These are phyloP conservation scores for Oryza australiensis DNA, from an alignment of 176 grass and related monocot genomes.

Conservation along the genomic window DNA sequence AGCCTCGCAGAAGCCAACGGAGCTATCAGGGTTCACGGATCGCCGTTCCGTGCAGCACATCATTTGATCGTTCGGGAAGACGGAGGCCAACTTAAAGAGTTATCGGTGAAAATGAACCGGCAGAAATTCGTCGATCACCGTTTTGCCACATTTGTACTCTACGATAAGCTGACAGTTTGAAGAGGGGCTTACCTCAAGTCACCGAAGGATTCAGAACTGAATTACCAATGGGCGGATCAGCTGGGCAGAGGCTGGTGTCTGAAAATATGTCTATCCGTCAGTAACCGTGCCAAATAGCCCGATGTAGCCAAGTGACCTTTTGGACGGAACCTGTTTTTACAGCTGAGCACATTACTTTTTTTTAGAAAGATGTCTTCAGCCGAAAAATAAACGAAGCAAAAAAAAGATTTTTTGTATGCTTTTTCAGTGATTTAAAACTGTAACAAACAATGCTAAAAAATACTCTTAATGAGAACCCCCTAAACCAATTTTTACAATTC, in stretches of 20 bases:
- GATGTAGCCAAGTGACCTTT: no score
- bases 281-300: no score
- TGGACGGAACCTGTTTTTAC: no score
- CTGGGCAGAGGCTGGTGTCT: neutral
- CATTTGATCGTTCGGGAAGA: neutral
- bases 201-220: no score
- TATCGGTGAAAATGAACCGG: neutral
- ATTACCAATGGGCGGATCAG: neutral
- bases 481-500: no score
- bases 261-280: neutral
- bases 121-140: neutral
- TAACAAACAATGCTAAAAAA: no score
- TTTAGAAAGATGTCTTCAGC: no score
- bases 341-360: no score
- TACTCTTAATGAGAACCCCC: no score
- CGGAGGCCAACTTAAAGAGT: neutral
- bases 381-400: no score
- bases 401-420: no score
- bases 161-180: neutral
- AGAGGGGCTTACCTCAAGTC: neutral
- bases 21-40: neutral
- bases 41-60: neutral
- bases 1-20: neutral
- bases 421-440: no score
- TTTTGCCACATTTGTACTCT: neutral